phyloP scores from a whole-genome alignment of 331 rosid genomes.

The Rhamnella rubrinervis region DNA sequence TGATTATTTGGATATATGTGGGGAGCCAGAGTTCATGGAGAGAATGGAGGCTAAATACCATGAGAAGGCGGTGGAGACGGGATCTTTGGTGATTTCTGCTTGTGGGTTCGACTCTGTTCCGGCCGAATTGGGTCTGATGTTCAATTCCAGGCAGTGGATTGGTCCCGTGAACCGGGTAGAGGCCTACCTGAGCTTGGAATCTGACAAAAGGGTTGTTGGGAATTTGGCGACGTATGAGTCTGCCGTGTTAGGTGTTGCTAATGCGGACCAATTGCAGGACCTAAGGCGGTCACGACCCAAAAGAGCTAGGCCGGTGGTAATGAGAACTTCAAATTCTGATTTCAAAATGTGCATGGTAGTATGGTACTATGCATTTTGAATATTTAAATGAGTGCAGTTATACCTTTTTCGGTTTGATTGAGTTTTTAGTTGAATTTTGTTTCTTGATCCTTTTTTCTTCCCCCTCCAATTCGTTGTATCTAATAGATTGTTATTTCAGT shows the following conservation, averaged over 20 bases:
- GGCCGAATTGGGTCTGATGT: conserved; percentile 74
- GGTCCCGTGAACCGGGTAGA: conserved; percentile 47
- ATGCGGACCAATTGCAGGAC: conserved; percentile 46
- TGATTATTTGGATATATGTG: conserved; percentile 78
- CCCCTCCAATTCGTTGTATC: too few relatives aligned
- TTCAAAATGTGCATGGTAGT: neutral
- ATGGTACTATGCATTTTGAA: neutral
- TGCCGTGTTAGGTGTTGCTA: conserved; percentile 72
- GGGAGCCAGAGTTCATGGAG: conserved; percentile 92
- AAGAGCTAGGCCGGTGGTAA: conserved; percentile 62
- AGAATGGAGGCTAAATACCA: conserved; percentile 55
- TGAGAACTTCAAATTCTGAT: neutral
- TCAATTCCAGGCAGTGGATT: conserved; percentile 68
- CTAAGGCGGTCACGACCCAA: conserved; percentile 58
- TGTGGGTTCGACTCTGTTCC: conserved; percentile 95
- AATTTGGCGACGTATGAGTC: conserved; percentile 76
- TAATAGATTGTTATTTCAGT: too few relatives aligned
- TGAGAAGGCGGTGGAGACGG: conserved; percentile 38
- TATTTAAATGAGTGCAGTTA: neutral
- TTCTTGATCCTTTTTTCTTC: too few relatives aligned
- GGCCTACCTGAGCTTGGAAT: conserved; percentile 67
- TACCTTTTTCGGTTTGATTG: too few relatives aligned
- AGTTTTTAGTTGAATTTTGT: too few relatives aligned
- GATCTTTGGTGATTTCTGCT: conserved; percentile 70
- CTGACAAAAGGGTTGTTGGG: conserved; percentile 63